phyloP scores from a whole-genome alignment of 441 rosid genomes.

The Lepidium campestre region DNA sequence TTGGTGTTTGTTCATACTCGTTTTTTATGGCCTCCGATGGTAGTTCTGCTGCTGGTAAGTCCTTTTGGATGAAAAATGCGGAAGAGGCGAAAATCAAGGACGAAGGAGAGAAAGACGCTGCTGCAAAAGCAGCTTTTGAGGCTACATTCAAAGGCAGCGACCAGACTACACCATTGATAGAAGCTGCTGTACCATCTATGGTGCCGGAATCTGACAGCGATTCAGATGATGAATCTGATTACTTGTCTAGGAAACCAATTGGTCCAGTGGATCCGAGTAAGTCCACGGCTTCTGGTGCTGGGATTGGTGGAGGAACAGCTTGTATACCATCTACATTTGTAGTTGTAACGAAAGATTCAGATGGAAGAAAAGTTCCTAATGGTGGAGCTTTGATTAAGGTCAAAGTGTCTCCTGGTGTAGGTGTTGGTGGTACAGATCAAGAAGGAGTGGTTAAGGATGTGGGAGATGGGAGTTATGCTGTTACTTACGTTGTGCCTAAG shows the following conservation, averaged over 20 bases:
- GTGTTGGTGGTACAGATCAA: constrained; percentile 92
- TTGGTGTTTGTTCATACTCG: neutral
- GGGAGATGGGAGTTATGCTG: constrained; percentile 88
- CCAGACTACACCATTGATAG: constrained; percentile 39
- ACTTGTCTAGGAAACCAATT: constrained; percentile 65
- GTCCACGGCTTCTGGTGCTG: constrained; percentile 89
- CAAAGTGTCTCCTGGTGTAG: constrained; percentile 78
- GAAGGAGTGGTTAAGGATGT: constrained; percentile 89
- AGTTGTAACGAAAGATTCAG: constrained; percentile 79
- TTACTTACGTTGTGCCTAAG: constrained; percentile 92
- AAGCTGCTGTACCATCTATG: constrained; percentile 36
- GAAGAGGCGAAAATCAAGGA: constrained; percentile 93
- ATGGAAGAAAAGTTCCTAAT: constrained; percentile 75
- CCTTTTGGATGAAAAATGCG: constrained; percentile 96
- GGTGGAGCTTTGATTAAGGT: constrained; percentile 81
- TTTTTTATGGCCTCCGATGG: constrained; percentile 47
- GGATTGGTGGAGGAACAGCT: constrained; percentile 96
- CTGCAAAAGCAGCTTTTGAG: constrained; percentile 94
- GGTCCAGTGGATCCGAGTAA: constrained; percentile 87
- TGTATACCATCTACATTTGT: constrained; percentile 76
- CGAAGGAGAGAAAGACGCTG: constrained; percentile 86
- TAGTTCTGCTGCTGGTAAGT: constrained; percentile 40
- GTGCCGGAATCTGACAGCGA: constrained; percentile 63
- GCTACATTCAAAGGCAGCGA: constrained; percentile 76
- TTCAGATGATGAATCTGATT: constrained; percentile 65